phyloP scores from a whole-genome alignment of 202 grass and related monocot species.

The Musa balbisiana region DNA sequence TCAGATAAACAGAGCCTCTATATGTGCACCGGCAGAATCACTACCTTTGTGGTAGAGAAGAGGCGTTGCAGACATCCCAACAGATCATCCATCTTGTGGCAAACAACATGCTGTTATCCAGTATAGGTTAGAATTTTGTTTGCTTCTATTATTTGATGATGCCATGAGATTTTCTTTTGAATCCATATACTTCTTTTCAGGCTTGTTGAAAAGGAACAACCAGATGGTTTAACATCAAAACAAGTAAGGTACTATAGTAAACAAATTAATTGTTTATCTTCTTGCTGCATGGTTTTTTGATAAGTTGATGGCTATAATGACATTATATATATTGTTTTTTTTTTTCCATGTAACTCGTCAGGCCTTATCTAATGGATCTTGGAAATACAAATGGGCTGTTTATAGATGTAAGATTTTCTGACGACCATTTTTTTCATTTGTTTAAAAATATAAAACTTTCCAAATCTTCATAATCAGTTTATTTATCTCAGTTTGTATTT shows the following conservation, averaged over 20 bases:
- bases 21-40: constrained; percentile 85
- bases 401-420: constrained; percentile 64
- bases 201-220: constrained; percentile 82
- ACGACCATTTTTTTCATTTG: background rate
- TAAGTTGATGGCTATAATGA: constrained; percentile 8
- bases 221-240: constrained; percentile 79
- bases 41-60: constrained; percentile 98
- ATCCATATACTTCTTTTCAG: constrained; percentile 26
- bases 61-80: constrained; percentile 79
- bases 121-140: constrained; percentile 32
- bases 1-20: constrained; percentile 55
- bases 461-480: background rate
- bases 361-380: constrained; percentile 96
- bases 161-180: background rate
- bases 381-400: constrained; percentile 88
- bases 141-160: constrained; percentile 24
- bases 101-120: constrained; percentile 97
- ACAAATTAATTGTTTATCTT: background rate
- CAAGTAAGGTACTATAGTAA: constrained; percentile 52
- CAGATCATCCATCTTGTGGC: constrained; percentile 93
- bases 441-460: constrained; percentile 1
- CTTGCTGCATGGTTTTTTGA: background rate
- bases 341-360: constrained; percentile 26
- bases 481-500: background rate
- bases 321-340: background rate